Conservation (phyloP, 495 filamentous ascomycete species). For the Lepraria neglecta region DNA sequence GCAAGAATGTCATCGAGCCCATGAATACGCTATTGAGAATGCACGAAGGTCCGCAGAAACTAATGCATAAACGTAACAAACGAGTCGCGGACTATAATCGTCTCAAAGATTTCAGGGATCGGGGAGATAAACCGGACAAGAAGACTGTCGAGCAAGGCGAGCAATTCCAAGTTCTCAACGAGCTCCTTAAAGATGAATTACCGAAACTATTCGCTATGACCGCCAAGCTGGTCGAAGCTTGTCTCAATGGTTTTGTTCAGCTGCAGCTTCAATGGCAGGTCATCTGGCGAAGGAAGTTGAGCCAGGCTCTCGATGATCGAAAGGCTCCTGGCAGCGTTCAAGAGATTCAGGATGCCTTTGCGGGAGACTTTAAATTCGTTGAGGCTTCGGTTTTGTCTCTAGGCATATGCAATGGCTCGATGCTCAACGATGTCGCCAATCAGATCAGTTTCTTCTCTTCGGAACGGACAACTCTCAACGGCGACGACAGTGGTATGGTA, state of each 20-base stretch:
- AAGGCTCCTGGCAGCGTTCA: slow-evolving; percentile 57
- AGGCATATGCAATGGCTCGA: slow-evolving; percentile 52
- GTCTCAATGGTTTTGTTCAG: slow-evolving; percentile 70
- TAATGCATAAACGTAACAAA: slow-evolving; percentile 90
- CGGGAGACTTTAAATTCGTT: slow-evolving; percentile 58
- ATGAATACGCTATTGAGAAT: slow-evolving; percentile 74
- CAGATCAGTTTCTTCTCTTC: slow-evolving; percentile 51
- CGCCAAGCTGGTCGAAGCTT: slow-evolving; percentile 69
- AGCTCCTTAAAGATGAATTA: slow-evolving; percentile 85
- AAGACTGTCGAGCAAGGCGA: slow-evolving; percentile 76
- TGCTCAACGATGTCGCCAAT: slow-evolving; percentile 48
- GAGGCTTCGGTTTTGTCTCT: slow-evolving; percentile 47
- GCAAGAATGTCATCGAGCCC: slow-evolving; percentile 78
- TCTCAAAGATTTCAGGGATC: slow-evolving; percentile 66
- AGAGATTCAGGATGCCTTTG: slow-evolving; percentile 65
- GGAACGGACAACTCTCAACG: slow-evolving; percentile 32
- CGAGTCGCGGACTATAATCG: slow-evolving; percentile 81
- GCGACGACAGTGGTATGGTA: slow-evolving; percentile 36
- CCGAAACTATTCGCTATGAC: slow-evolving; percentile 78
- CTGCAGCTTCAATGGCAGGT: slow-evolving; percentile 75
- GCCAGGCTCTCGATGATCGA: slow-evolving; percentile 58
- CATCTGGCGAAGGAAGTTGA: slow-evolving; percentile 74
- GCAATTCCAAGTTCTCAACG: slow-evolving; percentile 82
- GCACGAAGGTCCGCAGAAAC: slow-evolving; percentile 70
- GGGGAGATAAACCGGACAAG: slow-evolving; percentile 73